phyloP scores from a whole-genome alignment of 2,329 filamentous ascomycete species.

The Sphaerostilbella broomeana region DNA sequence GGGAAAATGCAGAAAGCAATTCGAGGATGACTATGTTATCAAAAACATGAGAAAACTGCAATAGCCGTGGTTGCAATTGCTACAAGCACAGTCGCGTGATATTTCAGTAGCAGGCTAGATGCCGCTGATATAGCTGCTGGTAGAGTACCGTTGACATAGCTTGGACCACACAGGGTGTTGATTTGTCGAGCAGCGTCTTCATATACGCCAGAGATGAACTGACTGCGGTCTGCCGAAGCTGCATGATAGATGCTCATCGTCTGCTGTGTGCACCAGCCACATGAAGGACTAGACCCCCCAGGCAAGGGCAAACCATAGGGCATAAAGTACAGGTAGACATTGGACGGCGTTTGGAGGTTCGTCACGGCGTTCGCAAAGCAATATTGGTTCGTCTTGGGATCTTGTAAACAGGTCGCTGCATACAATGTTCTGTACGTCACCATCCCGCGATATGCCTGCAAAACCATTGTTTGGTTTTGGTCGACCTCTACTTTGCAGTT shows the following conservation, averaged over 20 bases:
- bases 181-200: slow-evolving; percentile 63
- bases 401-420: slow-evolving; percentile 70
- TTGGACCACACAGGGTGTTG: slow-evolving; percentile 56
- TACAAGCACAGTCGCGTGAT: too few relatives aligned
- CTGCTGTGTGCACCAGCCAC: slow-evolving; percentile 66
- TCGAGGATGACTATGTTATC: too few relatives aligned
- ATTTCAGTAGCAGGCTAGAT: slow-evolving; percentile 14
- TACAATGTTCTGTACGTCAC: slow-evolving; percentile 72
- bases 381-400: slow-evolving; percentile 60
- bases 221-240: slow-evolving; percentile 57
- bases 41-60: too few relatives aligned
- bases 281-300: slow-evolving; percentile 60
- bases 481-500: slow-evolving; percentile 69
- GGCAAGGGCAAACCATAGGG: slow-evolving; percentile 71
- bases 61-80: too few relatives aligned
- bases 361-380: slow-evolving; percentile 80
- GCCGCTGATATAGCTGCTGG: slow-evolving; percentile 28
- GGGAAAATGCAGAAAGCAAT: neutral
- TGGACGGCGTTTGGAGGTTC: slow-evolving; percentile 61
- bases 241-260: slow-evolving; percentile 77
- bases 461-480: slow-evolving; percentile 60
- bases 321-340: slow-evolving; percentile 79
- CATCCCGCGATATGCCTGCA: slow-evolving; percentile 69
- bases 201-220: slow-evolving; percentile 65
- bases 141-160: slow-evolving; percentile 52